Base-by-base conservation (phyloP, 371 early-diverging fungal genomes). In the Chytridium lagenaria region DNA sequence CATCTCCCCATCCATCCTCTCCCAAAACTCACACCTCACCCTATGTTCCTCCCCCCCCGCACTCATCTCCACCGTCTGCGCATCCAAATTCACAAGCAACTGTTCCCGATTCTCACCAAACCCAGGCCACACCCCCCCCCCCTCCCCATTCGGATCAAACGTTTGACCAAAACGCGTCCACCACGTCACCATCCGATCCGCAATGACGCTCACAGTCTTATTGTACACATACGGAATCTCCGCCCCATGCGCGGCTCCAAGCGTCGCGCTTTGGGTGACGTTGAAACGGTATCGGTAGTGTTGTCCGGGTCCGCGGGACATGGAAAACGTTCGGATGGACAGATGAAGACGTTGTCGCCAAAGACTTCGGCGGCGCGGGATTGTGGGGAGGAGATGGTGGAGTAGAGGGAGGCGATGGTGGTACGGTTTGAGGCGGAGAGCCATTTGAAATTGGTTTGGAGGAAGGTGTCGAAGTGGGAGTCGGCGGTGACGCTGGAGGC, bases 281-380 rank as follows among this genome's bases (percentile, higher is more conserved):
- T 55, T 55, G 16, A 10, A 55, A 23, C 57, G 57, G 57, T 55
- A 55, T 10, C 26, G 57, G 26, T 55, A 26, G 26, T 55, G 44
- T 44, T 55, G n/a, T n/a, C n/a, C n/a, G n/a, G n/a, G n/a, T n/a
- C n/a, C n/a, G n/a, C n/a, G n/a, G n/a, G n/a, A n/a, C n/a, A n/a
- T n/a, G n/a, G n/a, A 2, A 66, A 66, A 5, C 66, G 39, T 30
- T 66, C 66, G 34, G 61, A 61, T 3, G 38, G 66, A 33, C 66
- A 66, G 23, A 40, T 44, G 28, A 66, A 66, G 44, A 66, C 49
- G 30, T 10, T 30, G 44, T 66, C 66, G 10, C 66, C 66, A 23
- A 66, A 66, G 5, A 66, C 44, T 44, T 38, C 66, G 30, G 44
- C 49, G 66, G 66, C 66, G 12, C 49, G 10, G n/a, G 28, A 19